Evolutionary conservation across 2,329 filamentous ascomycete species (phyloP).

Genomic region (Stachybotrys chlorohalonatus): DNA sequence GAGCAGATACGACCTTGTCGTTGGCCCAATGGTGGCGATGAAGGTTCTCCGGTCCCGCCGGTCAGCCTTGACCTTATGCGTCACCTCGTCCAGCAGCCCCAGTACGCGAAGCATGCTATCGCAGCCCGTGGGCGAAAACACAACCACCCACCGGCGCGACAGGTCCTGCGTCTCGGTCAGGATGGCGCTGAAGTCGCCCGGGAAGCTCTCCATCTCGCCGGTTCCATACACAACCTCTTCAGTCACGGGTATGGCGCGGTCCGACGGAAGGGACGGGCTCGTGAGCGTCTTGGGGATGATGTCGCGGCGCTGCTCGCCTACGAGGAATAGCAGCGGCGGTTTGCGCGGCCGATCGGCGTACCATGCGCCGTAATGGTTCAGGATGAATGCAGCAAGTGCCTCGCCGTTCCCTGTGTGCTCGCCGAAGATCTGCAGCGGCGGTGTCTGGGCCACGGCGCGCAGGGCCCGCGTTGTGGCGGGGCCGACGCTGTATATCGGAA

Average conservation of each 20-base stretch:
- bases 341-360: conserved; percentile 33
- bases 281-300: conserved; percentile 78
- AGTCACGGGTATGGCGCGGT: conserved; percentile 54
- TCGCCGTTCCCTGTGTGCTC: conserved; percentile 81
- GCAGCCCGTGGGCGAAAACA: conserved; percentile 61
- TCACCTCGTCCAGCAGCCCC: conserved; percentile 38
- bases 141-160: conserved; percentile 59
- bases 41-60: conserved; percentile 38
- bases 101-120: conserved; percentile 49
- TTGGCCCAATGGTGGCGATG: conserved; percentile 87
- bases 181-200: conserved; percentile 48
- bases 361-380: conserved; percentile 61
- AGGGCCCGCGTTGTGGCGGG: conserved; percentile 74
- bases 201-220: conserved; percentile 71
- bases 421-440: conserved; percentile 59
- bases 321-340: conserved; percentile 71
- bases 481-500: conserved; percentile 69
- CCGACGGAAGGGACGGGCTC: conserved; percentile 37
- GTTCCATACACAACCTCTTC: conserved; percentile 86
- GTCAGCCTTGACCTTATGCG: conserved; percentile 25
- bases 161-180: conserved; percentile 35
- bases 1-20: conserved; percentile 68
- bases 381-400: conserved; percentile 66
- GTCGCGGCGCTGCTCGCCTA: conserved; percentile 82
- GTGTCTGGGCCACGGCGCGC: conserved; percentile 37